phyloP scores from a whole-genome alignment of 805 yeast species.

The Yarrowia divulgata region DNA sequence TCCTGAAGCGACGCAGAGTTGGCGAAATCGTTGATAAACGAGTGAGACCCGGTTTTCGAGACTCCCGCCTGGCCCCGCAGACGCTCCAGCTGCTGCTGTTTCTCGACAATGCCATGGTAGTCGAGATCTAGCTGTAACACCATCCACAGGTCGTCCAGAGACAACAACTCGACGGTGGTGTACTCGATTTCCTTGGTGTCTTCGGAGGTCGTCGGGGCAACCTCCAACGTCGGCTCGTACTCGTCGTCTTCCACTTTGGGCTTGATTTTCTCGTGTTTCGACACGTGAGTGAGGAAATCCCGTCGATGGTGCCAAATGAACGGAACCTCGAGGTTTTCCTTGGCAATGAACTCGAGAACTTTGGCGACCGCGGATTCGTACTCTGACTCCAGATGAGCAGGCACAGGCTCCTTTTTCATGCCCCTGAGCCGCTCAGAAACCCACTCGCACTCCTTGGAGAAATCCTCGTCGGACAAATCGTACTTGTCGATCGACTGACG shows the following conservation, averaged over 20 bases:
- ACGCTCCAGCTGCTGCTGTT: slow-evolving; percentile 53
- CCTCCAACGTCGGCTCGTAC: slow-evolving; percentile 14
- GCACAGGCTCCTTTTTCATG: slow-evolving; percentile 49
- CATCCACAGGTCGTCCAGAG: slow-evolving; percentile 91
- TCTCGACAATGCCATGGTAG: slow-evolving; percentile 77
- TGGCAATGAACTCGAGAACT: slow-evolving; percentile 74
- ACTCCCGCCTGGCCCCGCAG: slow-evolving; percentile 37
- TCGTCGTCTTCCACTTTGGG: slow-evolving; percentile 40
- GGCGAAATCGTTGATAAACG: slow-evolving; percentile 63
- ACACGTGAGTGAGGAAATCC: slow-evolving; percentile 74
- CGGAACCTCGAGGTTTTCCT: slow-evolving; percentile 88
- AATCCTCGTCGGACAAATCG: slow-evolving; percentile 68
- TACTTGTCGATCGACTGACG: slow-evolving; percentile 73
- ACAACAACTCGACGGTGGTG: slow-evolving; percentile 47
- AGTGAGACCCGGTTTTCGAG: slow-evolving; percentile 55
- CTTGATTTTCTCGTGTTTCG: slow-evolving; percentile 45
- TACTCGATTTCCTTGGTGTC: slow-evolving; percentile 52
- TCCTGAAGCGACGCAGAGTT: slow-evolving; percentile 72
- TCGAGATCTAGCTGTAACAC: slow-evolving; percentile 86
- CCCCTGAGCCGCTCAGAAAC: slow-evolving; percentile 53
- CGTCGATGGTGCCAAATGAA: slow-evolving; percentile 95
- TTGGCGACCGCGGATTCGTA: slow-evolving; percentile 73
- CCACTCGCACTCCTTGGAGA: slow-evolving; percentile 79
- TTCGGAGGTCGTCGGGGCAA: not conserved
- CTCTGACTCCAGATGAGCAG: slow-evolving; percentile 47